Evolutionary conservation across 768 basidiomycete genomes (phyloP), one percentile per base, ranked within the genome.

Genomic region (Suillus brevipes): DNA sequence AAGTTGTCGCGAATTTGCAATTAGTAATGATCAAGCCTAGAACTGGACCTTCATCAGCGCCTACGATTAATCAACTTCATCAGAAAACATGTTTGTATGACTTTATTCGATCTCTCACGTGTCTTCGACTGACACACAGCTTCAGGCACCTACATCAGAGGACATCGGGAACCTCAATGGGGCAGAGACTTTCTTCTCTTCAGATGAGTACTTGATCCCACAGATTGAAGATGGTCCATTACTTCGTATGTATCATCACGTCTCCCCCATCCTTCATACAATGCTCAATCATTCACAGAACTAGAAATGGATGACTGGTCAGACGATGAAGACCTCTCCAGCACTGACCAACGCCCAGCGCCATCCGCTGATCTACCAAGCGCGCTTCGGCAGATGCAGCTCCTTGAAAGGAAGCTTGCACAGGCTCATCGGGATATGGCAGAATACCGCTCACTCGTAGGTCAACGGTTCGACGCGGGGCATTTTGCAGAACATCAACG

Each of bases 61-160:
- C 89, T 94, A 69, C 86, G 92, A 58, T 78, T 97, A 60, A 87
- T 97, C 77, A 97, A 97, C 75, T 92, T 85, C 77, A 94, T 97
- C 72, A 81, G 95, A 64, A 90, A 86, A 77, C 84, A 87, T n/a
- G n/a, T n/a, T n/a, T 76, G 94, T 92, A 62, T 63, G 72, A 45
- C 31, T 18, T 1, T 52, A 6, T 52, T 56, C 49, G 53, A 10
- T 25, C 23, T 58, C 50, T 38, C 16, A 42, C n/a, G 9, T 3
- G 37, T 59, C 6, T 2, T 36, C 20, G 12, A 20, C 20, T 63
- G 34, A 43, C 43, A 18, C 31, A 31, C 69, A 45, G 62, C 45
- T 40, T 64, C 73, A 93, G 91, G 88, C 85, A 76, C 78, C 82
- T 57, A 75, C 82, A 10, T 75, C 87, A 6, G 66, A 73, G 9